Percentiles rank a stretch among this genome's conserved stretches.
Conservation (phyloP, 352 stramenopile species). For the Globisporangium canariense region DNA sequence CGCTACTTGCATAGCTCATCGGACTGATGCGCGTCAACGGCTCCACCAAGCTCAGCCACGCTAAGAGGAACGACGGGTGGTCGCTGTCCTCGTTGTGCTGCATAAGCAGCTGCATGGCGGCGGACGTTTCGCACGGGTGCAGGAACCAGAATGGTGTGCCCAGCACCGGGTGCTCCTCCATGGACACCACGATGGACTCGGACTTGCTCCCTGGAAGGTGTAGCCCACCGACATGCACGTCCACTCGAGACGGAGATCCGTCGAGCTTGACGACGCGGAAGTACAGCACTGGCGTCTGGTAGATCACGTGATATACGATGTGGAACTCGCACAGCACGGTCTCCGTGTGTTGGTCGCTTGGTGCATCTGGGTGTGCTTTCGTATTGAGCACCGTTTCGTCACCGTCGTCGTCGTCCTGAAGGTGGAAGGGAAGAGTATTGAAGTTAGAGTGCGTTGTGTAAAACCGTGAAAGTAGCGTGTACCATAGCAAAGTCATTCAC, state of each 20-base stretch:
- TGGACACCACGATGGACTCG: slow-evolving; percentile 37
- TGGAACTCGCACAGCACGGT: slow-evolving; percentile 70
- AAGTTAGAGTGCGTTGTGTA: not conserved
- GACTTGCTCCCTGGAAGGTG: slow-evolving; percentile 34
- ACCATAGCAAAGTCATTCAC: not conserved
- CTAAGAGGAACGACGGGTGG: slow-evolving; percentile 43
- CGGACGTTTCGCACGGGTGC: slow-evolving; percentile 75
- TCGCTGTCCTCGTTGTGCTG: not conserved
- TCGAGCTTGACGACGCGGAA: slow-evolving; percentile 45
- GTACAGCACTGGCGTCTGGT: slow-evolving; percentile 73
- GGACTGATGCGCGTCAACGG: slow-evolving; percentile 44
- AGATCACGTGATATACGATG: slow-evolving; percentile 78
- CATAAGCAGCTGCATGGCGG: slow-evolving; percentile 62
- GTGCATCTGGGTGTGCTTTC: not conserved
- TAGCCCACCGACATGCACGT: slow-evolving; percentile 22
- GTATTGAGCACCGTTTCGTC: slow-evolving; percentile 2
- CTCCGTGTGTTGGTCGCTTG: slow-evolving; percentile 5
- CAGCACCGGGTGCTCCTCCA: slow-evolving; percentile 71
- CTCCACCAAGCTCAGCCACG: slow-evolving; percentile 77
- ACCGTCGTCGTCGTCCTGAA: not conserved
- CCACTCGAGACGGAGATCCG: slow-evolving; percentile 27
- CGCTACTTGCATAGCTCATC: not conserved
- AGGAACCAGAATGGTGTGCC: slow-evolving; percentile 68
- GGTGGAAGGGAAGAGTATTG: not conserved
- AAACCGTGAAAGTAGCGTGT: not conserved